Evolutionary conservation across 1,139 yeast genomes (phyloP).

Genomic region (Saccharomyces hybrid): DNA sequence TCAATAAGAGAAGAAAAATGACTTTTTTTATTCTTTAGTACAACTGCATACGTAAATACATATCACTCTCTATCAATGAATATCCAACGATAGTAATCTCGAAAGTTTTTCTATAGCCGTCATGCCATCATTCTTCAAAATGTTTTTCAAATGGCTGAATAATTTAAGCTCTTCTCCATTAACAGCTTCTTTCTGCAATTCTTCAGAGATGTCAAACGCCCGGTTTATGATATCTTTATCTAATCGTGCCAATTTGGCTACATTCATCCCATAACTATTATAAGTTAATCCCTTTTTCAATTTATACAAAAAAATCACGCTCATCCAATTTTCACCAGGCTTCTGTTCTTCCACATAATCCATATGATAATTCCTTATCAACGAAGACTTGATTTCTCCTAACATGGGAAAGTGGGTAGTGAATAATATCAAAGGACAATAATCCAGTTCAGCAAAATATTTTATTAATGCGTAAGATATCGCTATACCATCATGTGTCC

Average conservation of each 20-base stretch:
- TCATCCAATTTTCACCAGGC: constrained; percentile 34
- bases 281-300: constrained; percentile 52
- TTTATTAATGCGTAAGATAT: constrained; percentile 73
- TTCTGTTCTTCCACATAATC: constrained; percentile 48
- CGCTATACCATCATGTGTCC: constrained; percentile 84
- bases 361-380: constrained; percentile 65
- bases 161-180: not conserved
- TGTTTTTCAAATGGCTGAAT: not conserved
- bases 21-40: not conserved
- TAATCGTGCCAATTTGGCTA: constrained; percentile 64
- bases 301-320: constrained; percentile 54
- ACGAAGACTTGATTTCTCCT: constrained; percentile 38
- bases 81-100: constrained; percentile 7
- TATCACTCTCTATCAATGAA: not conserved
- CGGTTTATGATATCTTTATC: constrained; percentile 42
- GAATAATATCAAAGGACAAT: constrained; percentile 57
- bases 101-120: constrained; percentile 6
- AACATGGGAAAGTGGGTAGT: constrained; percentile 86
- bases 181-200: constrained; percentile 33
- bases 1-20: not conserved
- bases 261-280: constrained; percentile 71
- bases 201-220: constrained; percentile 45
- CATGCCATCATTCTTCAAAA: not conserved
- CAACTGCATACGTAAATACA: not conserved
- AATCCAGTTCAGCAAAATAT: constrained; percentile 44